These are phyloP conservation scores for Plantago lanceolata DNA, from an alignment of 305 asterid genomes.

Conservation along the genomic window DNA sequence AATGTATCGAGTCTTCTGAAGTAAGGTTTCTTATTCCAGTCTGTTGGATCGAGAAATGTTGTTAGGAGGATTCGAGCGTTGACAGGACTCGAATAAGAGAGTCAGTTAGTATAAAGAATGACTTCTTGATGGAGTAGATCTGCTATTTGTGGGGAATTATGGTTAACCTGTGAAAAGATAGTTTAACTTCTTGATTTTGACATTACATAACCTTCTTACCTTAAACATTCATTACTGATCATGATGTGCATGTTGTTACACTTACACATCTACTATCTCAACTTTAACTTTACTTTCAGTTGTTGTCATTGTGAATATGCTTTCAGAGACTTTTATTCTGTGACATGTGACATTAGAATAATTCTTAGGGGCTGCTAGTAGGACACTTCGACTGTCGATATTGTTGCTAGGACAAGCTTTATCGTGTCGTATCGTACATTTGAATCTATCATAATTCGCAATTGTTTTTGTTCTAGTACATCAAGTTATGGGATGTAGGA, in stretches of 20 bases:
- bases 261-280: background rate
- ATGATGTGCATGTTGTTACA: background rate
- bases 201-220: conserved; percentile 1
- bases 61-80: background rate
- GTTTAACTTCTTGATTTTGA: conserved; percentile 3
- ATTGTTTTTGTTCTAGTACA: no score
- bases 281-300: background rate
- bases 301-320: background rate
- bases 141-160: background rate
- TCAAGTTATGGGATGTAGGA: background rate
- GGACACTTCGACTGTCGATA: background rate
- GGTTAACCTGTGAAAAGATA: conserved; percentile 1
- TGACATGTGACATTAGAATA: background rate
- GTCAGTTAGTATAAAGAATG: no score
- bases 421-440: background rate
- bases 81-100: conserved; percentile 9
- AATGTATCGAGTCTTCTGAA: background rate
- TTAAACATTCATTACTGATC: conserved; percentile 13
- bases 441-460: background rate
- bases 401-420: background rate
- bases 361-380: background rate
- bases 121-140: conserved; percentile 17
- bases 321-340: conserved; percentile 5
- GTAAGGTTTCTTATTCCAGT: background rate
- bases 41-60: no score